phyloP scores from a whole-genome alignment of 768 basidiomycete species.

The Clitopilus hobsonii region DNA sequence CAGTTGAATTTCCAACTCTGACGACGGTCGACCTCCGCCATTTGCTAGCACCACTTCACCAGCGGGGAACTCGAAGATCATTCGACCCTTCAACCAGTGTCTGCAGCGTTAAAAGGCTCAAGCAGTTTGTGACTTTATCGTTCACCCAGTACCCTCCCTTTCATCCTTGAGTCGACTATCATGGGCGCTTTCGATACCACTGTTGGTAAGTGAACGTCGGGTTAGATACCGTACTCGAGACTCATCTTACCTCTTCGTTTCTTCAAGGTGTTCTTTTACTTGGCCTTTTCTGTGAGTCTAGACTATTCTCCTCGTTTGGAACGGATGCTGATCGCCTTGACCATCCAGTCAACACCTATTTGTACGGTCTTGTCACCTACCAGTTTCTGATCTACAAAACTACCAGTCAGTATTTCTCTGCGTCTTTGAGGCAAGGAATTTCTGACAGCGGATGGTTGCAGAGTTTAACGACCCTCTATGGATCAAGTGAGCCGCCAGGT shows the following conservation, averaged over 20 bases:
- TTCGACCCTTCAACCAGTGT: too few species aligned
- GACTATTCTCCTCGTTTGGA: background rate
- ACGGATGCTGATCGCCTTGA: background rate
- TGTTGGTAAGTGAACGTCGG: constrained; percentile 17
- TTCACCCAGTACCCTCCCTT: background rate
- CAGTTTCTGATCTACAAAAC: constrained; percentile 30
- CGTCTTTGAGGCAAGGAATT: constrained; percentile 3
- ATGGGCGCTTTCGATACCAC: constrained; percentile 22
- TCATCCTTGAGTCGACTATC: background rate
- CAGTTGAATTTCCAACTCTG: too few species aligned
- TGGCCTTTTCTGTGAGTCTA: constrained; percentile 19
- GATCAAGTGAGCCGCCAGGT: constrained; percentile 18
- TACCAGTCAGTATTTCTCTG: constrained; percentile 15
- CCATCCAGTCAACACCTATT: constrained; percentile 19
- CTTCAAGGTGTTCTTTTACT: constrained; percentile 18
- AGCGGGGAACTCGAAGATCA: constrained; percentile 1
- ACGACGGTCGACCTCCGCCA: too few species aligned
- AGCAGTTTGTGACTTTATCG: background rate
- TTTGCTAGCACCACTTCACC: too few species aligned
- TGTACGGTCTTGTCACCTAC: constrained; percentile 32
- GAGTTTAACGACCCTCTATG: constrained; percentile 29
- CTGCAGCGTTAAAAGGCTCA: background rate
- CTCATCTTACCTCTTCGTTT: background rate
- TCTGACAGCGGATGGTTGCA: constrained; percentile 6
- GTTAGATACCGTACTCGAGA: background rate